Base-by-base conservation (phyloP, 768 basidiomycete genomes). In the Wakefieldia striispora region DNA sequence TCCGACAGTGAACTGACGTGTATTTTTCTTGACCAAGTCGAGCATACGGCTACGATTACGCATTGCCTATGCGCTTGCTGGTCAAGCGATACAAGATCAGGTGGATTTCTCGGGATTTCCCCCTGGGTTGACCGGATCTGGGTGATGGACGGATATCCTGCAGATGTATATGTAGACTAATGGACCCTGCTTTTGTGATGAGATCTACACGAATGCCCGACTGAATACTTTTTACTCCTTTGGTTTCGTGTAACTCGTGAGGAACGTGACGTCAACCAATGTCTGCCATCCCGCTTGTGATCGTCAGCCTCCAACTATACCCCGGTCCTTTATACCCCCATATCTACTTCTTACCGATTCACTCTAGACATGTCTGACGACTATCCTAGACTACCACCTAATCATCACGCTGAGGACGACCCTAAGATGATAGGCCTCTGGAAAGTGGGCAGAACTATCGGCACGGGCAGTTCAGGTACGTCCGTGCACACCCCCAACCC, bases 31-130 rank as follows among this genome's bases (percentile, higher is more conserved):
- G 40, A 43, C 49, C 21, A 64, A 97, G 92, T 85, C 88, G 53
- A 82, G 80, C 49, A 70, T 99, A 31, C 84, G 94, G 35, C 73
- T 99, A 64, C 81, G 95, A 50, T 68, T 97, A 55, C 83, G 95
- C 50, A 83, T 99, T 71, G 79, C 84, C 16, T 99, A 79, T 70
- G 72, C 75, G n/a, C 69, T 84, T 37, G 79, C 67, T 37, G 91
- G 90, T 2, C 81, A 83, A 61, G 72, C 72, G 26, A 69, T 88
- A 43, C 91, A 94, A 68, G 97, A 99, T 42, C 95, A 97, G 72
- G 84, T 93, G 48, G 95, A 98, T 70, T 98, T 98, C 66, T 67
- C 87, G 19, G 89, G 91, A 2, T 95, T 97, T 69, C 93, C 94
- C 16, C 75, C 84, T 19, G 81, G 81, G 36, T 66, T 90, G 58